These are phyloP conservation scores for Fistulinella staudtii DNA, from an alignment of 1,284 basidiomycete species.

Conservation along the genomic window DNA sequence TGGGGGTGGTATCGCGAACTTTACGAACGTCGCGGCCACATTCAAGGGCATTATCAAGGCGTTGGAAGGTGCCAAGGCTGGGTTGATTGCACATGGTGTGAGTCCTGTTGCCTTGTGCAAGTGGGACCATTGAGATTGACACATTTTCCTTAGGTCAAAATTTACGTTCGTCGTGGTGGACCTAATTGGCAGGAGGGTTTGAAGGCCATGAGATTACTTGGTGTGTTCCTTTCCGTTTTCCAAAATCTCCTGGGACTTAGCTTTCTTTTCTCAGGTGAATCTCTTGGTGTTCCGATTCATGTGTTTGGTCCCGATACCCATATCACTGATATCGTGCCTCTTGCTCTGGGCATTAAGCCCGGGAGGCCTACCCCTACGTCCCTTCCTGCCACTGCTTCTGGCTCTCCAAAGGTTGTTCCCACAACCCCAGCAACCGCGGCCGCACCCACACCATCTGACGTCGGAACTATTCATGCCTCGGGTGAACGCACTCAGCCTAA, in stretches of 20 bases:
- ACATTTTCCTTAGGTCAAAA: constrained; percentile 58
- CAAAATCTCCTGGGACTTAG: neutral
- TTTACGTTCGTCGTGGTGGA: constrained; percentile 96
- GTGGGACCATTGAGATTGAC: neutral
- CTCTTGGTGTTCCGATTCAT: constrained; percentile 94
- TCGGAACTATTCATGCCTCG: constrained; percentile 77
- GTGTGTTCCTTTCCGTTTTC: constrained; percentile 11
- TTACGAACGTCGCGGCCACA: constrained; percentile 98
- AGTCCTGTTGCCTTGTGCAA: constrained; percentile 1
- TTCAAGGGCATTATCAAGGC: constrained; percentile 99
- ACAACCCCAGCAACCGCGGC: constrained; percentile 22
- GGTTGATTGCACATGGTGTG: constrained; percentile 68
- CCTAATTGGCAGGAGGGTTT: constrained; percentile 99
- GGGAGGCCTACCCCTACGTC: constrained; percentile 37
- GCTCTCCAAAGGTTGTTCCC: constrained; percentile 36
- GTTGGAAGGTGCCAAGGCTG: constrained; percentile 89
- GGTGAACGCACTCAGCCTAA: constrained; percentile 82
- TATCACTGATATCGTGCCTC: constrained; percentile 97
- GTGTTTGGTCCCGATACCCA: constrained; percentile 98
- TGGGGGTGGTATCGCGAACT: constrained; percentile 99
- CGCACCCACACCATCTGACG: constrained; percentile 37
- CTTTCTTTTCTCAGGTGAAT: constrained; percentile 55
- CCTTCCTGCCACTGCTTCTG: constrained; percentile 39
- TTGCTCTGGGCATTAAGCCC: constrained; percentile 83
- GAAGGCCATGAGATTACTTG: constrained; percentile 97